Percentiles rank a stretch among this genome's conserved stretches.
These are phyloP conservation scores for Scopulariopsis brevicaulis DNA, from an alignment of 2,329 filamentous ascomycete species.

Conservation along the genomic window DNA sequence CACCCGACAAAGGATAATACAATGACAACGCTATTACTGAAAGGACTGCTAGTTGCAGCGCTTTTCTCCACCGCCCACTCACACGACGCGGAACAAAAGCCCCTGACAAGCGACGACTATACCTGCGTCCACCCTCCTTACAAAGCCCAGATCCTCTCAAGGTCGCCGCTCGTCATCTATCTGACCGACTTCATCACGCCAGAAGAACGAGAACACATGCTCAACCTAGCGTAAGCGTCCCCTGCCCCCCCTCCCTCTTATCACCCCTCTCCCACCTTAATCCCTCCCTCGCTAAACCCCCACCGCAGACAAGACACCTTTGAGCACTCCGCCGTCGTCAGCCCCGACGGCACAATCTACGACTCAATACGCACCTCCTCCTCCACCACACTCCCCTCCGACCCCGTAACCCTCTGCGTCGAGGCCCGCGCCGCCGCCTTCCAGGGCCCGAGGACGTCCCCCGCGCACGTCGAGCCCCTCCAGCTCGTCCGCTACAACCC, in stretches of 20 bases:
- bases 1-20: not conserved
- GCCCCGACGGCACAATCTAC: conserved; percentile 19
- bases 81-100: not conserved
- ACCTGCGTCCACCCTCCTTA: conserved; percentile 21
- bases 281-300: conserved; percentile 5
- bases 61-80: not conserved
- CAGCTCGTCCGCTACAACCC: conserved; percentile 34
- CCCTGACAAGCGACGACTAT: conserved; percentile 7
- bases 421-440: conserved; percentile 32
- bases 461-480: conserved; percentile 29
- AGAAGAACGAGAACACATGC: conserved; percentile 27
- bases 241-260: not conserved
- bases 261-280: not conserved
- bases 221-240: conserved; percentile 24
- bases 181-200: conserved; percentile 31
- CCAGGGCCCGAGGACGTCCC: conserved; percentile 27
- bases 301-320: conserved; percentile 26
- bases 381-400: conserved; percentile 27
- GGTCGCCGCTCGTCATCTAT: conserved; percentile 37
- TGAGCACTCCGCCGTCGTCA: conserved; percentile 28
- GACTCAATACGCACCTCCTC: conserved; percentile 30
- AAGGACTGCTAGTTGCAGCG: not conserved
- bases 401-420: conserved; percentile 31
- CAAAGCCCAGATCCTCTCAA: conserved; percentile 30
- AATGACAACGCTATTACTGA: not conserved